Conservation (phyloP, 2,329 filamentous ascomycete genomes). For the Trichoderma lentiforme region DNA sequence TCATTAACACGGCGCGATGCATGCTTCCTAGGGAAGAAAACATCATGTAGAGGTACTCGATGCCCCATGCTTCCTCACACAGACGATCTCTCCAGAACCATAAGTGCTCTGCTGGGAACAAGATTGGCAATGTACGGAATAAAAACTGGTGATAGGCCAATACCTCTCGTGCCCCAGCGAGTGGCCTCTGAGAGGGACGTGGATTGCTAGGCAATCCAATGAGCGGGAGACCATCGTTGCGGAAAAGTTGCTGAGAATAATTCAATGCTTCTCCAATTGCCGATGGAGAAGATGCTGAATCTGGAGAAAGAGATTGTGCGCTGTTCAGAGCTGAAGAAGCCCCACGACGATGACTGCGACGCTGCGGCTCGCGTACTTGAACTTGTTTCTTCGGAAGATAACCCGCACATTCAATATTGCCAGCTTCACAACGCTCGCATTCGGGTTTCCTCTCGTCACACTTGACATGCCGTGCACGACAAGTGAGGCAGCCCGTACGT, state of each 20-base stretch:
- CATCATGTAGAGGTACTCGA: constrained; percentile 6
- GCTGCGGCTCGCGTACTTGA: neutral
- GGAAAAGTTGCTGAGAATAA: neutral
- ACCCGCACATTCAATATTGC: constrained; percentile 7
- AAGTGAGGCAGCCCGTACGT: constrained; percentile 9
- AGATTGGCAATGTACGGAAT: constrained; percentile 1
- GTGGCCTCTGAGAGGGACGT: neutral
- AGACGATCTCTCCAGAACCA: constrained; percentile 10
- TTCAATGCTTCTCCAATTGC: neutral
- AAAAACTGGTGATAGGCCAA: constrained; percentile 13
- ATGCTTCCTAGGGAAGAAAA: constrained; percentile 10
- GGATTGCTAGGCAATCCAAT: constrained; percentile 12
- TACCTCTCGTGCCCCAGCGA: constrained; percentile 3
- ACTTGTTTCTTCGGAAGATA: constrained; percentile 5
- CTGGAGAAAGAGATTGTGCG: neutral
- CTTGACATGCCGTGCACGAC: constrained; percentile 4
- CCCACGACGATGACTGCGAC: neutral
- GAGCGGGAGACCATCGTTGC: constrained; percentile 3
- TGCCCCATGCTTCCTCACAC: constrained; percentile 12
- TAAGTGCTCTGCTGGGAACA: neutral
- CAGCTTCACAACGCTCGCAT: constrained; percentile 8
- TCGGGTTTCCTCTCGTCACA: constrained; percentile 11
- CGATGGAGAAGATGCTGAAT: neutral
- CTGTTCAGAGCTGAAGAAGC: neutral
- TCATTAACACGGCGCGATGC: neutral